These are phyloP conservation scores for Candida albicans DNA, from an alignment of 1,139 yeast genomes.

Conservation along the genomic window DNA sequence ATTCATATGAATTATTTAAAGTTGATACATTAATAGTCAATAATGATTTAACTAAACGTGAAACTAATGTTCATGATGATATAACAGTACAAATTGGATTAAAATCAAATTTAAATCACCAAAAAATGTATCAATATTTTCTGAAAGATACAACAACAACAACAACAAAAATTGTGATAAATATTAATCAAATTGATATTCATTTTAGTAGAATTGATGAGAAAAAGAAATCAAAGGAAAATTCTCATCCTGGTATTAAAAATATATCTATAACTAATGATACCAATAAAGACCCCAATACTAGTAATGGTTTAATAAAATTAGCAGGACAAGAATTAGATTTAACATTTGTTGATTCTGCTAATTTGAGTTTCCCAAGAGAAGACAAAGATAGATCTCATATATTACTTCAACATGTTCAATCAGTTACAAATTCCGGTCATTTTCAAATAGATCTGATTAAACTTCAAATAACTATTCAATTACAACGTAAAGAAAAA, in stretches of 20 bases:
- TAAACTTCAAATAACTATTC: conserved; percentile 15
- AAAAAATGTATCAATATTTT: conserved; percentile 14
- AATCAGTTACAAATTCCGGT: conserved; percentile 27
- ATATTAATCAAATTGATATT: conserved; percentile 16
- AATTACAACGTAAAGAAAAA: conserved; percentile 6
- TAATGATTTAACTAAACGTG: conserved; percentile 10
- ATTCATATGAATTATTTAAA: conserved; percentile 14
- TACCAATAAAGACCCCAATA: conserved; percentile 1
- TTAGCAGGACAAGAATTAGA: conserved; percentile 13
- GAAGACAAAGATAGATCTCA: too few species aligned
- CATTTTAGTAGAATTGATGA: conserved; percentile 11
- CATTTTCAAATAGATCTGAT: conserved; percentile 20
- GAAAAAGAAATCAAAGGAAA: neutral
- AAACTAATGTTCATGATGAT: conserved; percentile 20
- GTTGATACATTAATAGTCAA: conserved; percentile 18
- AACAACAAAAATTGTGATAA: conserved; percentile 8
- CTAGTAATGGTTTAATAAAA: neutral
- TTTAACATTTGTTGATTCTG: conserved; percentile 13
- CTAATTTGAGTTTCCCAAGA: conserved; percentile 8
- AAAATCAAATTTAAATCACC: conserved; percentile 14
- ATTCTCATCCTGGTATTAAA: conserved; percentile 11
- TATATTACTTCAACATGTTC: conserved; percentile 27
- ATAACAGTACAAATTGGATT: conserved; percentile 22
- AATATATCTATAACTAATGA: conserved; percentile 13
- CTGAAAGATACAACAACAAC: conserved; percentile 8